phyloP scores from a whole-genome alignment of 176 grass and related monocot genomes.

The Oryza glaberrima region DNA sequence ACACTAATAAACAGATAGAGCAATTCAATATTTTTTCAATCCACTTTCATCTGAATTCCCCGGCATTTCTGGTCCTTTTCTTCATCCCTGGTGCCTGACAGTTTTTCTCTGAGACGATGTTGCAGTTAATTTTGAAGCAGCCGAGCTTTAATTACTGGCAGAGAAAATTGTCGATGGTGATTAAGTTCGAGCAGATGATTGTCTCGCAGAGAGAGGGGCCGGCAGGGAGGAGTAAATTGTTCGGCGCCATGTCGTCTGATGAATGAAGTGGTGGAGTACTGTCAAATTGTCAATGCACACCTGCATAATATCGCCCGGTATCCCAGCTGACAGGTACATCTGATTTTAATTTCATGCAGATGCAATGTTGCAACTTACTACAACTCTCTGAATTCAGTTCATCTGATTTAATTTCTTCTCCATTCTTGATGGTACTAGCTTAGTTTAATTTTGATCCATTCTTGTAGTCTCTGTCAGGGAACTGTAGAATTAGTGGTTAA shows the following conservation, averaged over 20 bases:
- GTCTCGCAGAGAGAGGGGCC: neutral
- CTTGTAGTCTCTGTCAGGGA: neutral
- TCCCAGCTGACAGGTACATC: constrained; percentile 4
- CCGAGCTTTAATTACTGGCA: neutral
- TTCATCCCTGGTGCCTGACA: neutral
- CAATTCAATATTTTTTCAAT: too few species aligned
- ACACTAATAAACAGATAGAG: neutral
- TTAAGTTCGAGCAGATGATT: neutral
- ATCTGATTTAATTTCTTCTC: too few species aligned
- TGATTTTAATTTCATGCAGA: neutral
- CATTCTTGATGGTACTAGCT: neutral
- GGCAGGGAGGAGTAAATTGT: neutral
- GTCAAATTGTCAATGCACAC: neutral
- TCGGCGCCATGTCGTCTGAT: neutral
- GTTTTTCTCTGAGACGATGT: neutral
- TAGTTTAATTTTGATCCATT: neutral
- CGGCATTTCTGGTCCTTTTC: neutral
- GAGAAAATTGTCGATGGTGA: neutral
- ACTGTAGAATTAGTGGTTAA: neutral
- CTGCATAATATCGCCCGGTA: neutral
- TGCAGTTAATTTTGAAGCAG: neutral
- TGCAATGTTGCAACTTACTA: neutral
- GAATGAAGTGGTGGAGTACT: neutral
- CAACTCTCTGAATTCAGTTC: neutral
- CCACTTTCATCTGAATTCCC: neutral